phyloP scores from a whole-genome alignment of 1,284 basidiomycete species.

The Anthracocystis panici-leucophaei region DNA sequence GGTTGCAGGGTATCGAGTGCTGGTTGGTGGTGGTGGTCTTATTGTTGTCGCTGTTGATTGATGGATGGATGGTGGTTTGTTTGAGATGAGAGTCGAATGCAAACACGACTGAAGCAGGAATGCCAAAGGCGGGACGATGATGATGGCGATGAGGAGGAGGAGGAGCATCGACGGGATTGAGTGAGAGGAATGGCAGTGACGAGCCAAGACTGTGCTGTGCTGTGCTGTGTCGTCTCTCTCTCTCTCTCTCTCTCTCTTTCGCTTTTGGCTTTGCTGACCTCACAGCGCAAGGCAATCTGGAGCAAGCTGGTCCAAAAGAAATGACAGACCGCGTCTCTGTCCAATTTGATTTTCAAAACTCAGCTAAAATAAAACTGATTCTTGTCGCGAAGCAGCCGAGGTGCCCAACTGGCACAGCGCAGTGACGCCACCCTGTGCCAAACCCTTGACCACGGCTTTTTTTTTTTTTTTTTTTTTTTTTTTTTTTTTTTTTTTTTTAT shows the following conservation, averaged over 20 bases:
- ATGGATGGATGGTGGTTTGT: no score
- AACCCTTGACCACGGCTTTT: background rate
- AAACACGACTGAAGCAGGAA: background rate
- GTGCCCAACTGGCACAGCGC: background rate
- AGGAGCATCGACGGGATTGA: background rate
- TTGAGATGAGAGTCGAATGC: background rate
- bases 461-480: background rate
- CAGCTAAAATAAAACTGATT: background rate
- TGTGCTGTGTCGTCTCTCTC: background rate
- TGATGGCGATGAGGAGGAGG: background rate
- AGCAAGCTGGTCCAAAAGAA: background rate
- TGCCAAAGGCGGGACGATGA: background rate
- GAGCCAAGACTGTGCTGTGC: background rate
- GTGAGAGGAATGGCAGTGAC: background rate
- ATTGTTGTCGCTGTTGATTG: no score
- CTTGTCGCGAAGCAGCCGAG: conserved; percentile 1
- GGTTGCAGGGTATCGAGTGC: background rate
- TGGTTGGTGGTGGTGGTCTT: background rate
- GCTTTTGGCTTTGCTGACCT: background rate
- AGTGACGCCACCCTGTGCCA: conserved; percentile 2
- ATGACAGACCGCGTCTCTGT: background rate
- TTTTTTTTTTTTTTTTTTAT: background rate
- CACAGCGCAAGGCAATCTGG: conserved; percentile 5
- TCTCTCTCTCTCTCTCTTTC: no score
- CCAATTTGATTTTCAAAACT: background rate